Percentiles rank a stretch among this genome's conserved stretches.
Evolutionary conservation across 495 filamentous ascomycete genomes (phyloP).

Genomic region (Hyaloscypha finlandica): DNA sequence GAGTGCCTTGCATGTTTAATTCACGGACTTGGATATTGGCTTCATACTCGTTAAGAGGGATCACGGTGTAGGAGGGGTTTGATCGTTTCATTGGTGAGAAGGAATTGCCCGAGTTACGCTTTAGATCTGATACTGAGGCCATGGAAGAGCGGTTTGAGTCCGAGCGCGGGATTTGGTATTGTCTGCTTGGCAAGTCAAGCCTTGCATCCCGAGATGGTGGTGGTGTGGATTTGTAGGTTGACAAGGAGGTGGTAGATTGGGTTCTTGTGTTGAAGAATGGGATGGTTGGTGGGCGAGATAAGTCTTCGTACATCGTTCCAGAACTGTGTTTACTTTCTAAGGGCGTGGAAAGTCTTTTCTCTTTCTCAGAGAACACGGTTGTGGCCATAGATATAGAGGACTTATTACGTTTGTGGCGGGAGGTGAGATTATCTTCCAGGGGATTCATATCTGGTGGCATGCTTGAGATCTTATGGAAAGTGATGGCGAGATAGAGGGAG

Average conservation of each 20-base stretch:
- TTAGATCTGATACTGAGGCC: slow-evolving; percentile 34
- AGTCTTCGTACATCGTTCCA: slow-evolving; percentile 51
- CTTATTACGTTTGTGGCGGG: slow-evolving; percentile 73
- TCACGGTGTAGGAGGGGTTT: slow-evolving; percentile 28
- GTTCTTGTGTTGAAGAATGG: slow-evolving; percentile 76
- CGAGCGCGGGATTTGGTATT: slow-evolving; percentile 45
- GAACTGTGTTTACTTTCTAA: slow-evolving; percentile 50
- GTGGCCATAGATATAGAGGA: slow-evolving; percentile 62
- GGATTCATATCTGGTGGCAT: slow-evolving; percentile 94
- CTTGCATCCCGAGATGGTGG: slow-evolving; percentile 46
- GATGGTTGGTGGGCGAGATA: slow-evolving; percentile 59
- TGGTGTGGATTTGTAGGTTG: slow-evolving; percentile 45
- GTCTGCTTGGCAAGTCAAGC: slow-evolving; percentile 49
- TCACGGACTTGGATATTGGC: background rate
- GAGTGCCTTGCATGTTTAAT: background rate
- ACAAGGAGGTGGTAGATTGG: slow-evolving; percentile 54
- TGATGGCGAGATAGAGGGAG: slow-evolving; percentile 67
- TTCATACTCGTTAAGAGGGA: slow-evolving; percentile 26
- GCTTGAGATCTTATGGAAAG: slow-evolving; percentile 76
- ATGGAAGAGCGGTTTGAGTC: slow-evolving; percentile 49
- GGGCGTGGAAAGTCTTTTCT: slow-evolving; percentile 52
- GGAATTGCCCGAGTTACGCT: slow-evolving; percentile 43
- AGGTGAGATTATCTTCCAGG: slow-evolving; percentile 81
- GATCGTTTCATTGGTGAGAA: slow-evolving; percentile 38
- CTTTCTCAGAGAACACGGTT: slow-evolving; percentile 38